Base-by-base conservation (phyloP, 2,329 filamentous ascomycete genomes). In the Calonectria hongkongensis region DNA sequence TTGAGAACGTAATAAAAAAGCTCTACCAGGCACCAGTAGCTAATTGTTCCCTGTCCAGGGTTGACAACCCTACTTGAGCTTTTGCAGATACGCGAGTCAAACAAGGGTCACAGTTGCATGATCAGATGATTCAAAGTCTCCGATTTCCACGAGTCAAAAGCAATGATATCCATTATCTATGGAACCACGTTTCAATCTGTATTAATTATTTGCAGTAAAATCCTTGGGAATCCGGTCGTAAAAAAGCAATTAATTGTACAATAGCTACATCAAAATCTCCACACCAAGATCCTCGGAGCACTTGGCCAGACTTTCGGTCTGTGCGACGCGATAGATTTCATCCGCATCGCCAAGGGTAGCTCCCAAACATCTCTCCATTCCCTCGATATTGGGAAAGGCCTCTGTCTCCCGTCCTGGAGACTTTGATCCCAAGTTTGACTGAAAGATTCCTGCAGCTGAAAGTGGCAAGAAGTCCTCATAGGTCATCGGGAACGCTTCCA, bases 391-490 rank as follows among this genome's bases (percentile, higher is more conserved):
- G 0, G 73, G 71, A 8, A 2, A 56, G 13, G 67, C 66, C 9
- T 71, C n/a, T 9, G 64, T 33, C 6, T 66, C 68, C 6, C 50
- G 56, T 7, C 43, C 36, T 1, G 68, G 68, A 3, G 68, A 73
- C 9, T 62, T 71, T 10, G 70, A 72, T 8, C 70, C 72, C 6
- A 87, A 73, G 48, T 87, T 88, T 3, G 85, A 87, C 62, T 83
- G 84, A 74, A 88, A 88, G 58, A 89, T 89, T 0, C 87, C 87
- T 0, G 86, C 88, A 0, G 87, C 88, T 0, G 87, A 88, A 4
- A 89, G 78, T 0, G 88, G 88, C 9, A 89, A 78, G 65, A 89
- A 89, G 72, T 89, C 88, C 72, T 89, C 88, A 67, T 89, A 89
- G 0, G 85, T 88, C 43, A 89, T 83, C 3, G 88, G 86, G 13